phyloP scores from a whole-genome alignment of 805 yeast genomes.

The Candida parachauliodes region DNA sequence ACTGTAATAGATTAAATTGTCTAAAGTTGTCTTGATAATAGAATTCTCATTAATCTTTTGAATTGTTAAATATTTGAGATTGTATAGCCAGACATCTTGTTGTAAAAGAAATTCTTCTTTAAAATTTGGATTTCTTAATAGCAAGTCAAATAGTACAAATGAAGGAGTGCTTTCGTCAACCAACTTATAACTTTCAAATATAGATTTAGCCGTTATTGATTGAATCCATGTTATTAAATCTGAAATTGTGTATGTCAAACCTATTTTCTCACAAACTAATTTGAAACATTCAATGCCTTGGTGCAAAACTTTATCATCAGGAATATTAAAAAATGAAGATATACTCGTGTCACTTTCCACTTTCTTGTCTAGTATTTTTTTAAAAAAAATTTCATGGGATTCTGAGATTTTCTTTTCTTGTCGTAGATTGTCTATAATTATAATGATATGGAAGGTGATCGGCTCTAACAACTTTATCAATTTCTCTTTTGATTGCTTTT shows the following conservation, averaged over 20 bases:
- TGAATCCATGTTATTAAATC: constrained; percentile 26
- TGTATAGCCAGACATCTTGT: constrained; percentile 33
- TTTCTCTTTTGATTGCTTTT: constrained; percentile 1
- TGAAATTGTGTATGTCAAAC: neutral
- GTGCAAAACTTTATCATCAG: neutral
- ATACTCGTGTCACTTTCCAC: neutral
- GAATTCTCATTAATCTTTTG: constrained; percentile 18
- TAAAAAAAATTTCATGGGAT: neutral
- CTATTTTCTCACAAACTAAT: neutral
- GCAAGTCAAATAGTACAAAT: constrained; percentile 35
- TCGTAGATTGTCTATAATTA: constrained; percentile 5
- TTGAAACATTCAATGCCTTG: constrained; percentile 5
- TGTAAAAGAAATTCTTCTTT: constrained; percentile 30
- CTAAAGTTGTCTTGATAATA: constrained; percentile 18
- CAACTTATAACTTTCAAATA: constrained; percentile 30
- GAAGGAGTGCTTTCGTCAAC: constrained; percentile 33
- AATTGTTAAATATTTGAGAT: constrained; percentile 19
- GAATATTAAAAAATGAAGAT: neutral
- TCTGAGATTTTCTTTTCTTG: neutral
- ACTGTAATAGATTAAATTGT: constrained; percentile 26
- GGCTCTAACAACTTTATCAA: constrained; percentile 13
- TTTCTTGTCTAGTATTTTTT: neutral
- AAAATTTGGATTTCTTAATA: constrained; percentile 34
- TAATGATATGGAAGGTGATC: constrained; percentile 12
- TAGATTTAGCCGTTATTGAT: constrained; percentile 26